Evolutionary conservation across 2,329 filamentous ascomycete species (phyloP).

Genomic region (Neocatenulostroma microsporum): DNA sequence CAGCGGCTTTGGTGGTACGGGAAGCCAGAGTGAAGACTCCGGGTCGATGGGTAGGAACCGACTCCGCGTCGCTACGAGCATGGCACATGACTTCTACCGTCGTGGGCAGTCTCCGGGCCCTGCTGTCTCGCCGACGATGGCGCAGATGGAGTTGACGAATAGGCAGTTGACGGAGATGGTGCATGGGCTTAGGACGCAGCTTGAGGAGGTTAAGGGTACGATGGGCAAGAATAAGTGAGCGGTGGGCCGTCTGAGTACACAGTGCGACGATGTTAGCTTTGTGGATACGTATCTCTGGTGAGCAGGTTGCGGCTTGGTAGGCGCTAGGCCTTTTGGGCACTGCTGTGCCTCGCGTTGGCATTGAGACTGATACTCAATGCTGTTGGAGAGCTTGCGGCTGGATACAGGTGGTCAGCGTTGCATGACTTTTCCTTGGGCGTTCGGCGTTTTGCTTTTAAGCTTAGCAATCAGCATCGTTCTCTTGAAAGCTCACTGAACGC

Average conservation of each 20-base stretch:
- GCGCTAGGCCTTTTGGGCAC: no score
- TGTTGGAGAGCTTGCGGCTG: no score
- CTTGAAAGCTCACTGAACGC: no score
- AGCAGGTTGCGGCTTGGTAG: no score
- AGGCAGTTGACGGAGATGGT: conserved; percentile 9
- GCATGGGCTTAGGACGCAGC: conserved; percentile 8
- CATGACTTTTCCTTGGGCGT: no score
- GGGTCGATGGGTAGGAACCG: conserved; percentile 3
- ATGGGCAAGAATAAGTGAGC: not conserved
- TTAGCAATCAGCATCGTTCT: no score
- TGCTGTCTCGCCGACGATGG: conserved; percentile 18
- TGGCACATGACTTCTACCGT: conserved; percentile 20
- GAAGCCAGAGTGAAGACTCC: no score
- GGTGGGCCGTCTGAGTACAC: not conserved
- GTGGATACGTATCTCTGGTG: no score
- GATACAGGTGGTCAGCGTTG: no score
- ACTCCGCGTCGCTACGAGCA: conserved; percentile 14
- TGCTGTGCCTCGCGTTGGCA: no score
- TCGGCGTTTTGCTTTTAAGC: no score
- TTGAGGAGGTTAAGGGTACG: conserved; percentile 11
- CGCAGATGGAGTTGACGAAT: conserved; percentile 8
- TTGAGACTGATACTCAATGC: no score
- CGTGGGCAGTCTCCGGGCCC: not conserved
- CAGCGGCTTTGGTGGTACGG: not conserved
- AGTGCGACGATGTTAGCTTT: not conserved